Evolutionary conservation across 257 asterid genomes (phyloP), one percentile per base, ranked within the genome.

Genomic region (Solanum sejunctum): DNA sequence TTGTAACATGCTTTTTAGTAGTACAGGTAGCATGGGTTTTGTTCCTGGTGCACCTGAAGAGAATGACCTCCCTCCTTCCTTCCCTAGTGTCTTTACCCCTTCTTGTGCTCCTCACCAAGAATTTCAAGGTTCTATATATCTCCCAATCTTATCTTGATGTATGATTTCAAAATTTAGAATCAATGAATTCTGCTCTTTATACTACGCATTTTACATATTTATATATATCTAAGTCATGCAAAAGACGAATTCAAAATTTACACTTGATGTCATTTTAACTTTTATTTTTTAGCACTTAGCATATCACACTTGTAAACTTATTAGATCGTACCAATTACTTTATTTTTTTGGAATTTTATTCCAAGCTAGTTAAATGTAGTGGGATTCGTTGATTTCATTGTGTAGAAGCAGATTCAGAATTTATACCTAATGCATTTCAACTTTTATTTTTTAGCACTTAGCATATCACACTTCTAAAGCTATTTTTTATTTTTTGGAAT

Each of bases 71-170:
- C 91, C 89, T 20, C 57, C 84, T 90, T 0, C 84, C 89, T 5
- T 82, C 55, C 89, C 80, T 7, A 26, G 64, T 52, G 82, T 52
- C 2, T 77, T 51, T 52, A 83, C 88, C 0, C 84, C 92, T 6
- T 88, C 93, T 41, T 87, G 88, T 60, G 85, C 89, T 41, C 91
- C 93, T 52, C 85, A 82, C 69, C 95, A 90, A 70, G 93, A 93
- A 45, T 93, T 89, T 87, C 93, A 88, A 3, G 95, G 97, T 93
- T 23, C 28, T 77, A 20, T 73, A 12, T 60, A 36, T 73, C 21
- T n/a, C 10, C 47, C 52, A 26, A 60, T 85, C 36, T 84, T 84
- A 49, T 64, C 47, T 55, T 28, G 13, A 47, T 6, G 13, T 32
- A 7, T 3, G 10, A 51, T 51, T 77, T 13, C 45, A 75, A 26